These are phyloP conservation scores for Fusarium pilosicola DNA, from an alignment of 2,329 filamentous ascomycete species.

Conservation along the genomic window DNA sequence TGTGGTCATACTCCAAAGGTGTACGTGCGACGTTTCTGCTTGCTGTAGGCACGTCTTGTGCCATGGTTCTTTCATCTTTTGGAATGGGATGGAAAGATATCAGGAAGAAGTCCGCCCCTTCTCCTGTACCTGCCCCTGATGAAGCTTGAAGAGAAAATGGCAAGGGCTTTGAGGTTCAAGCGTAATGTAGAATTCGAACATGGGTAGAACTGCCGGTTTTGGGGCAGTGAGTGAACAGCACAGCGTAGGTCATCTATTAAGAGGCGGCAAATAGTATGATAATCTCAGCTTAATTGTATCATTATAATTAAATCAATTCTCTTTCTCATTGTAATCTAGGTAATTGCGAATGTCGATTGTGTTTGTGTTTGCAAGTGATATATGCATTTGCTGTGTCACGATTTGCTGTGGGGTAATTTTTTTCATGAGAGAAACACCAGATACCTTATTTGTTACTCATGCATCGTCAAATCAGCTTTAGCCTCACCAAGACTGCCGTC, in stretches of 20 bases:
- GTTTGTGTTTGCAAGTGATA: background rate
- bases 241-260: background rate
- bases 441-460: conserved; percentile 1
- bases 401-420: conserved; percentile 16
- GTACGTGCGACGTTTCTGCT: conserved; percentile 46
- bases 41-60: conserved; percentile 45
- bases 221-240: too few relatives aligned
- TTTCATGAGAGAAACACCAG: background rate
- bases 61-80: conserved; percentile 49
- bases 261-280: background rate
- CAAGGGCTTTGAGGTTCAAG: too few relatives aligned
- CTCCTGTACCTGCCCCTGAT: background rate
- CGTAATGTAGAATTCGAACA: background rate
- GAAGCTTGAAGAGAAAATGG: conserved; percentile 25
- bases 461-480: conserved; percentile 6
- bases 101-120: conserved; percentile 47
- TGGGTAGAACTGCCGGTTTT: background rate
- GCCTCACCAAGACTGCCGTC: background rate
- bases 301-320: background rate
- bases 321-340: background rate
- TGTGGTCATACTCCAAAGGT: conserved; percentile 54
- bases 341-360: background rate
- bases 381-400: background rate
- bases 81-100: conserved; percentile 60
- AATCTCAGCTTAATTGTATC: background rate